Conservation (phyloP, 2,329 filamentous ascomycete genomes). For the Westerdykella ornata region DNA sequence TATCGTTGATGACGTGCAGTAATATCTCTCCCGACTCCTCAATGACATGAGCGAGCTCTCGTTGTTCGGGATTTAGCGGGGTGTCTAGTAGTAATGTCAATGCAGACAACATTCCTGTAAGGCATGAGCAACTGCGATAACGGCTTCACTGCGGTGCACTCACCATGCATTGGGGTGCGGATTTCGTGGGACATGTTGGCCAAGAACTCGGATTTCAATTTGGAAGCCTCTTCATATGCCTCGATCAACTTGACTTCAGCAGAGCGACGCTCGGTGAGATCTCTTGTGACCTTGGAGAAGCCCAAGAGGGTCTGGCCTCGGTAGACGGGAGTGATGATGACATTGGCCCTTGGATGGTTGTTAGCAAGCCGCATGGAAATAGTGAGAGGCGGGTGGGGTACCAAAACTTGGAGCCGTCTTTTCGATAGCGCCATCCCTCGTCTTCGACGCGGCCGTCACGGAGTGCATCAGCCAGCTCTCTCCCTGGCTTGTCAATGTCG, state of each 20-base stretch:
- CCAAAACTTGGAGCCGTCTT: constrained; percentile 55
- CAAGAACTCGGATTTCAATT: constrained; percentile 55
- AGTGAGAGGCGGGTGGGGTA: not conserved
- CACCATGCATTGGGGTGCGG: constrained; percentile 56
- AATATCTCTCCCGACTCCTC: constrained; percentile 54
- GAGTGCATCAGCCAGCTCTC: constrained; percentile 48
- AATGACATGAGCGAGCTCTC: constrained; percentile 52
- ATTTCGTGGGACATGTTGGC: constrained; percentile 61
- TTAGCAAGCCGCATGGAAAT: not conserved
- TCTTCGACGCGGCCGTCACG: constrained; percentile 53
- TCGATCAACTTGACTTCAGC: constrained; percentile 51
- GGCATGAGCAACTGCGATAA: not conserved
- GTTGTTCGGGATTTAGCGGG: constrained; percentile 47
- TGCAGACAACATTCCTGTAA: constrained; percentile 50
- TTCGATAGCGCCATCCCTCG: constrained; percentile 54
- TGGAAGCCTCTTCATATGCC: constrained; percentile 57
- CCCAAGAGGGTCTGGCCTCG: constrained; percentile 49
- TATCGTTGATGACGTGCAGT: constrained; percentile 58
- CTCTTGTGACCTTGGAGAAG: constrained; percentile 54
- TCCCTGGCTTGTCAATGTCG: constrained; percentile 44
- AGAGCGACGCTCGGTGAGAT: constrained; percentile 51
- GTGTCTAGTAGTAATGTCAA: constrained; percentile 53
- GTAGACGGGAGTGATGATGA: constrained; percentile 53
- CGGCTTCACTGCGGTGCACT: not conserved
- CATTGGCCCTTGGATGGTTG: constrained; percentile 41